phyloP scores from a whole-genome alignment of 176 grass and related monocot genomes.

The Urochloa ruziziensis region DNA sequence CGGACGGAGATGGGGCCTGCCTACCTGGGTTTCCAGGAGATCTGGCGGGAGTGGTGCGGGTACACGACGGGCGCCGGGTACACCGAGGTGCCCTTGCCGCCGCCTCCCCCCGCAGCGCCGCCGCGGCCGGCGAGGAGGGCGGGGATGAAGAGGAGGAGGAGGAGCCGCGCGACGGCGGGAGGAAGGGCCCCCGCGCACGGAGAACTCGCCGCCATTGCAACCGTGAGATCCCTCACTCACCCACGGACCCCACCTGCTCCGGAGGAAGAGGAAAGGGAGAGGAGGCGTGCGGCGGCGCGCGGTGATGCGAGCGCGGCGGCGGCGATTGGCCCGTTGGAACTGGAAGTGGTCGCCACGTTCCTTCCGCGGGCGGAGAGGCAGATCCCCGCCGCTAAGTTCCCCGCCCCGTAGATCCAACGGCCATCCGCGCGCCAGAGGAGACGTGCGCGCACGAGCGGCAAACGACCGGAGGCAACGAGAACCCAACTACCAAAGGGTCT shows the following conservation, averaged over 20 bases:
- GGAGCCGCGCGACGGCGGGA: neutral
- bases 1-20: neutral
- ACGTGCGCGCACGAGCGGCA: conserved; percentile 8
- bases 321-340: conserved; percentile 33
- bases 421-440: neutral
- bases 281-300: neutral
- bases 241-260: neutral
- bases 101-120: neutral
- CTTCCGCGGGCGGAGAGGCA: neutral
- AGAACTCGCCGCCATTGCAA: conserved; percentile 7
- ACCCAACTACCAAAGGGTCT: neutral
- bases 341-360: conserved; percentile 27
- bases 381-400: neutral
- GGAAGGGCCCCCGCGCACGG: neutral
- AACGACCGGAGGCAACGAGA: neutral
- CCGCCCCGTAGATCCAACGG: conserved; percentile 13
- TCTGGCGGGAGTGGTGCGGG: conserved; percentile 67
- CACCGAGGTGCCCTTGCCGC: conserved; percentile 33
- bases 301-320: conserved; percentile 17
- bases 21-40: conserved; percentile 86
- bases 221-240: neutral
- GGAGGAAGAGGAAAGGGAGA: neutral
- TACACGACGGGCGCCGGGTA: conserved; percentile 45
- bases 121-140: neutral
- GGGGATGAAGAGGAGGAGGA: conserved; percentile 2